phyloP scores from a whole-genome alignment of 495 filamentous ascomycete species.

The Penicillium psychrofluorescens region DNA sequence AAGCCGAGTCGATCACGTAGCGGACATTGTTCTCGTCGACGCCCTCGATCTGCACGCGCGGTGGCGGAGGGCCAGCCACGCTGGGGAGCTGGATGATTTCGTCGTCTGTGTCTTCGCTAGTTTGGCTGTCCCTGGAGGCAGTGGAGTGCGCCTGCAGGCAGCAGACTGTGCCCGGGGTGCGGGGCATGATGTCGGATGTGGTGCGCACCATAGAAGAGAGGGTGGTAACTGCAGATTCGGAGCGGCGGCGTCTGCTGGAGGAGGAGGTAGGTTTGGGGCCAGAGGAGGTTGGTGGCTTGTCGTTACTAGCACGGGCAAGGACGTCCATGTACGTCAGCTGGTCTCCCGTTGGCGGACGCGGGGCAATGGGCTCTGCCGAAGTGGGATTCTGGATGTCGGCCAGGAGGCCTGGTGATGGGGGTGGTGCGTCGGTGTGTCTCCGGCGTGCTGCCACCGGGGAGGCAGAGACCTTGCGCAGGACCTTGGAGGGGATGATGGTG shows the following conservation, averaged over 20 bases:
- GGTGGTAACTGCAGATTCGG: slow-evolving; percentile 10
- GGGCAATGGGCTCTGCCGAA: background rate
- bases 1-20: slow-evolving; percentile 25
- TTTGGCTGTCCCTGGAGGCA: slow-evolving; percentile 13
- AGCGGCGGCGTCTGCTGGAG: slow-evolving; percentile 6
- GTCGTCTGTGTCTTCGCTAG: slow-evolving; percentile 28
- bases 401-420: slow-evolving; percentile 26
- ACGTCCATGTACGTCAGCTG: slow-evolving; percentile 33
- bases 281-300: slow-evolving; percentile 4
- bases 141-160: slow-evolving; percentile 33
- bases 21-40: slow-evolving; percentile 34
- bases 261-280: background rate
- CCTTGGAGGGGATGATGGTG: slow-evolving; percentile 19
- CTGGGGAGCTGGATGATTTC: slow-evolving; percentile 36
- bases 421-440: slow-evolving; percentile 35
- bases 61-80: slow-evolving; percentile 9
- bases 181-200: slow-evolving; percentile 3
- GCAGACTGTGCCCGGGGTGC: slow-evolving; percentile 16
- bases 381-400: slow-evolving; percentile 11
- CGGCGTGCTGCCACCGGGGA: slow-evolving; percentile 14
- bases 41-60: slow-evolving; percentile 27
- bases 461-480: slow-evolving; percentile 13
- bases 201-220: slow-evolving; percentile 4
- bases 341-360: slow-evolving; percentile 4
- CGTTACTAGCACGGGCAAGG: slow-evolving; percentile 13